Base-by-base conservation (phyloP, 768 basidiomycete genomes). In the Ramaria sp. region DNA sequence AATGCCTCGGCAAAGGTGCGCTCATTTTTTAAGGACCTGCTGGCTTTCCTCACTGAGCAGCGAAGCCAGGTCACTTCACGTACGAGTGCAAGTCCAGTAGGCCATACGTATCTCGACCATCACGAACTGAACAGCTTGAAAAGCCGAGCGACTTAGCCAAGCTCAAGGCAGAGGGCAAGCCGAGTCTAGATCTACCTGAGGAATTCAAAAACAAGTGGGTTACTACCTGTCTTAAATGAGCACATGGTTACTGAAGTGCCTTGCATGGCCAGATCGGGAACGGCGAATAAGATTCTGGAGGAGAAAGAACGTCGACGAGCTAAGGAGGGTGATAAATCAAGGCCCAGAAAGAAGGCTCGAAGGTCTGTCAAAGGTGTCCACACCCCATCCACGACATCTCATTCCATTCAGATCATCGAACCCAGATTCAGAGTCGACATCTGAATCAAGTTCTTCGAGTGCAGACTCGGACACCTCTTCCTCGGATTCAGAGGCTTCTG, bases 91-190 rank as follows among this genome's bases (percentile, higher is more conserved):
- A 89, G 68, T 75, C 76, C 16, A 61, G 77, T 20, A 76, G 86
- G 2, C 88, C 90, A 24, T 97, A 96, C 65, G 73, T 90, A 38
- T 80, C 88, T 10, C 77, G 94, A n/a, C 93, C 93, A 1, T 92
- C 90, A 34, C 79, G 92, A 39, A 89, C 89, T 1, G 78, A 92
- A 61, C 81, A 84, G 66, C 77, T 97, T 15, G 85, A 91, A 61
- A 88, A 89, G 53, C 90, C 90, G 3, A 73, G 69, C 22, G 48
- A 79, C 1, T 69, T 85, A 7, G 76, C 81, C 3, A 88, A 88
- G 66, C 66, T 85, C 37, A 84, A 79, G 66, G 71, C 74, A 0
- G 79, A 82, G 7, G 84, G 83, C 9, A 81, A 83, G 60, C 88
- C 90, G 3, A 81, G 80, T 16, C 82, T 89, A 0, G 88, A 90